Evolutionary conservation across 2,329 filamentous ascomycete species (phyloP).

Genomic region (Pyrenophora graminea): DNA sequence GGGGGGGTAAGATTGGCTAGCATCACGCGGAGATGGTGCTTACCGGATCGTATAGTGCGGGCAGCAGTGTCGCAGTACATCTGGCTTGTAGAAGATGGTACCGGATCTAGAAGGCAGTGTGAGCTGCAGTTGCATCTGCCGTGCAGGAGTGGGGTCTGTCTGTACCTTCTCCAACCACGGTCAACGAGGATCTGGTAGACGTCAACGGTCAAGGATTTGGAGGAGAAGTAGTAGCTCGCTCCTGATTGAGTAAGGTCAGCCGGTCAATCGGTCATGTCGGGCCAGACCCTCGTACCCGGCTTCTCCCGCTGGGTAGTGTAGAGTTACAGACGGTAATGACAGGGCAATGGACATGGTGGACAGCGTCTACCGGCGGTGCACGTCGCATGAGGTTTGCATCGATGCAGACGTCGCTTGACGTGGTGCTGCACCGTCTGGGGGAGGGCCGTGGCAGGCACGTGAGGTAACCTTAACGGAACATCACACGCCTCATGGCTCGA

Average conservation of each 20-base stretch:
- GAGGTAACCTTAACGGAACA: constrained; percentile 37
- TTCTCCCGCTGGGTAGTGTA: constrained; percentile 9
- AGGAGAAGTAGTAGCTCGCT: constrained; percentile 71
- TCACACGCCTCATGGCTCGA: constrained; percentile 16
- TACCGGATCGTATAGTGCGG: constrained; percentile 81
- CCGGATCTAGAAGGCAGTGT: constrained; percentile 48
- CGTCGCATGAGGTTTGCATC: neutral
- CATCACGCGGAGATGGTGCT: constrained; percentile 3
- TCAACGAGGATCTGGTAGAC: constrained; percentile 76
- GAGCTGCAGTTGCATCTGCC: constrained; percentile 9
- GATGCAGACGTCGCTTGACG: constrained; percentile 22
- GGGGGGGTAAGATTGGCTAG: constrained; percentile 13
- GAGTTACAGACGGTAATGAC: neutral
- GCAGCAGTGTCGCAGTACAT: constrained; percentile 81
- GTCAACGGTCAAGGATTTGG: constrained; percentile 63
- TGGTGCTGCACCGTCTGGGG: constrained; percentile 16
- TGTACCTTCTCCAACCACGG: constrained; percentile 77
- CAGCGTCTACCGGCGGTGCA: neutral
- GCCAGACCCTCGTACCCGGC: constrained; percentile 10
- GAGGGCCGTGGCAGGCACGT: constrained; percentile 28
- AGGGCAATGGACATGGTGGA: neutral
- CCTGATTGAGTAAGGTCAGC: constrained; percentile 55
- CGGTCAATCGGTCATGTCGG: constrained; percentile 24
- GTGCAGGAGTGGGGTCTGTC: constrained; percentile 43
- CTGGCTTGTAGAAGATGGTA: constrained; percentile 74